phyloP scores from a whole-genome alignment of 179 eudicot genomes.

The Spergularia azorica region DNA sequence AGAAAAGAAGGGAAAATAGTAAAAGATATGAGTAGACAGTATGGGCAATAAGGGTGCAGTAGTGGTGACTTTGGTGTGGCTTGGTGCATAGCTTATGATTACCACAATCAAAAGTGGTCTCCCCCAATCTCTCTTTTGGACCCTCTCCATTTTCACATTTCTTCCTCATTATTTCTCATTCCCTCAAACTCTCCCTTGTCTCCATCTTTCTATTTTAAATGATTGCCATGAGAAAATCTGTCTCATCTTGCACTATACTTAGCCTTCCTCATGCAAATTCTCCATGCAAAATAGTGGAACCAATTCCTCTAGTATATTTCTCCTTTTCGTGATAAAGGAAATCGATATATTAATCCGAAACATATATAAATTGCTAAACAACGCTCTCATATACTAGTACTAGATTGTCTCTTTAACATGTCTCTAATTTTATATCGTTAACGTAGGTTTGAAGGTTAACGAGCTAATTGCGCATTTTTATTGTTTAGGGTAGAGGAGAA shows the following conservation, averaged over 20 bases:
- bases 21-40: constrained; percentile 5
- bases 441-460: no score
- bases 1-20: background rate
- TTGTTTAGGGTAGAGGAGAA: no score
- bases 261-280: background rate
- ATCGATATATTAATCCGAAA: no score
- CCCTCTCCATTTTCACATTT: constrained; percentile 14
- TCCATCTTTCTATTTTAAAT: constrained; percentile 34
- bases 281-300: constrained; percentile 25
- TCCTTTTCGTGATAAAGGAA: background rate
- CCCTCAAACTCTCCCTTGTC: constrained; percentile 17
- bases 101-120: constrained; percentile 46
- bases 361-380: no score
- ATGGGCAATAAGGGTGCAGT: constrained; percentile 19
- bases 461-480: no score
- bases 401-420: no score
- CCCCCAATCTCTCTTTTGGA: constrained; percentile 25
- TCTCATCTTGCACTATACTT: constrained; percentile 27
- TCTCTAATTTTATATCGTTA: no score
- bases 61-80: constrained; percentile 7
- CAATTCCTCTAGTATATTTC: background rate
- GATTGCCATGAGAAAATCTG: constrained; percentile 51
- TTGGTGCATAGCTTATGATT: constrained; percentile 34
- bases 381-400: no score
- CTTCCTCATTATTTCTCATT: constrained; percentile 15